Evolutionary conservation across 1,284 basidiomycete genomes (phyloP).

Genomic region (Sporisorium exsertum): DNA sequence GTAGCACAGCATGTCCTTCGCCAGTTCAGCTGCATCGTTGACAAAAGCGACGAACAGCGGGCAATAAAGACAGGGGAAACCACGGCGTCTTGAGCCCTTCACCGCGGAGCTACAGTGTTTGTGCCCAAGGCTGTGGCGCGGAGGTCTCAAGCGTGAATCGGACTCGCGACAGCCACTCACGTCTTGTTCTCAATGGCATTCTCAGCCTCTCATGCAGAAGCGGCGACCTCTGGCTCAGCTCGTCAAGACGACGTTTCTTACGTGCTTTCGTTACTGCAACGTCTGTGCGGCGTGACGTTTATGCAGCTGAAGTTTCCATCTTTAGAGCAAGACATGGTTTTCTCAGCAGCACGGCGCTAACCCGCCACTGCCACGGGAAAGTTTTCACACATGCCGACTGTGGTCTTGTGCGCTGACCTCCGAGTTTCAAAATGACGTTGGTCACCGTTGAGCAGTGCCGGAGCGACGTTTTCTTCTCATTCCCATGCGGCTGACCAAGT

Average conservation of each 20-base stretch:
- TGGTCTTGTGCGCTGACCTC: constrained; percentile 2
- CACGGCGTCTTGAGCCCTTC: constrained; percentile 5
- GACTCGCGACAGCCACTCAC: no score
- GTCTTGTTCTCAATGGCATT: no score
- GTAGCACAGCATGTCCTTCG: no score
- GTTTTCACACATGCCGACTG: constrained; percentile 1
- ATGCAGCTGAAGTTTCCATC: neutral
- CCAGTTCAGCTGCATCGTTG: no score
- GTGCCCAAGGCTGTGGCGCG: neutral
- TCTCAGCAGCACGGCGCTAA: neutral
- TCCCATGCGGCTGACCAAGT: no score
- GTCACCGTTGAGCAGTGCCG: neutral
- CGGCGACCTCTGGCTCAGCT: neutral
- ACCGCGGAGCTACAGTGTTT: neutral
- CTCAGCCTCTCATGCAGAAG: neutral
- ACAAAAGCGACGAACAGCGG: no score
- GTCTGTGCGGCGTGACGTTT: neutral
- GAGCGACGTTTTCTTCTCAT: no score
- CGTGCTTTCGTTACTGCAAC: neutral
- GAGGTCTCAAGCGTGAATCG: no score
- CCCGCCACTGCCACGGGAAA: neutral
- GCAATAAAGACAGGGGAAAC: constrained; percentile 6
- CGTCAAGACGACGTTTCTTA: neutral
- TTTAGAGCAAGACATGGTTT: neutral
- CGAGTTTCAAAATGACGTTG: constrained; percentile 5